Percentiles rank a stretch among this genome's conserved stretches.
Conservation (phyloP, 257 asterid genomes). For the Nicotiana undulata region DNA sequence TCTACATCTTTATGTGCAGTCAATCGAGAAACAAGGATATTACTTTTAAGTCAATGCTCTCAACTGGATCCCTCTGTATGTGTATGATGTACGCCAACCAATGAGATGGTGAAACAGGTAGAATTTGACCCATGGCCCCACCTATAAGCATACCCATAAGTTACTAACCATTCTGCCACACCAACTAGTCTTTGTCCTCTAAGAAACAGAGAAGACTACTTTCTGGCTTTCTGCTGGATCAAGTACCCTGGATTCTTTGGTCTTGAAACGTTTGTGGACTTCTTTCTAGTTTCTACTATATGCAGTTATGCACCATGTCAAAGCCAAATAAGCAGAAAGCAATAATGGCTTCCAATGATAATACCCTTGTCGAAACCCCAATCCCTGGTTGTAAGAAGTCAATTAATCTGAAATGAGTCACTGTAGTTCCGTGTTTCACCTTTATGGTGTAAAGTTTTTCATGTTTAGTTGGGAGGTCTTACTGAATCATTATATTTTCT, state of each 20-base stretch:
- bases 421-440: neutral
- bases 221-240: neutral
- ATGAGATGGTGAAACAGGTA: neutral
- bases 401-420: neutral
- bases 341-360: neutral
- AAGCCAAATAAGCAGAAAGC: neutral
- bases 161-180: neutral
- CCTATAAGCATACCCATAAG: neutral
- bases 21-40: neutral
- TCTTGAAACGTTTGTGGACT: neutral
- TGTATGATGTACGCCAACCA: neutral
- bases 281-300: neutral
- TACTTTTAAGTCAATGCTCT: neutral
- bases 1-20: neutral
- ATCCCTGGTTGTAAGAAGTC: neutral
- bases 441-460: neutral
- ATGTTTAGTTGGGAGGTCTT: neutral
- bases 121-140: neutral
- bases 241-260: neutral
- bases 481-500: neutral
- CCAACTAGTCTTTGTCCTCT: neutral
- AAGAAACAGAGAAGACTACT: neutral
- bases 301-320: neutral
- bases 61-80: neutral
- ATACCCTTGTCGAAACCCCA: neutral